Conservation (phyloP, 2,329 filamentous ascomycete species). For the Aureobasidium zeae region DNA sequence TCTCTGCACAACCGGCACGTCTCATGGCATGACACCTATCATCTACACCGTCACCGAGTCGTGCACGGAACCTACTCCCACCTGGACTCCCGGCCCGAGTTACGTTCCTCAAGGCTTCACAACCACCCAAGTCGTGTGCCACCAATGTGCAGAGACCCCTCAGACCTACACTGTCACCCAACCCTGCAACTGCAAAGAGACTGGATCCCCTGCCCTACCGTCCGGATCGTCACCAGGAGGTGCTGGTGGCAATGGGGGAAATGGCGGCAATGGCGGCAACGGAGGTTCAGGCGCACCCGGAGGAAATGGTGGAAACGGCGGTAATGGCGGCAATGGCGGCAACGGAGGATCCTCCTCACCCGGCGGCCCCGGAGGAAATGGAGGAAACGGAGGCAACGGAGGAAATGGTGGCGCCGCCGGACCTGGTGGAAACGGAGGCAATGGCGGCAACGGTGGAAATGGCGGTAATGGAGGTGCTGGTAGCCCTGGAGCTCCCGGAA, state of each 20-base stretch:
- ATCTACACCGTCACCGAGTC: slow-evolving; percentile 32
- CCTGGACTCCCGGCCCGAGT: slow-evolving; percentile 25
- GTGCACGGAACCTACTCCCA: slow-evolving; percentile 27
- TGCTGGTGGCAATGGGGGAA: slow-evolving; percentile 7
- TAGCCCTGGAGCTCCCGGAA: slow-evolving; percentile 6
- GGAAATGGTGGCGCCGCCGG: slow-evolving; percentile 13
- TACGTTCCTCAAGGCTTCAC: slow-evolving; percentile 30
- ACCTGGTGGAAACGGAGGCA: slow-evolving; percentile 1
- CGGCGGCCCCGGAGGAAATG: not conserved
- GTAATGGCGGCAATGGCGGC: slow-evolving; percentile 4
- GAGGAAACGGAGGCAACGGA: slow-evolving; percentile 14
- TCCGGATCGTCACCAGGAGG: slow-evolving; percentile 14
- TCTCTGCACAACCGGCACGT: slow-evolving; percentile 27
- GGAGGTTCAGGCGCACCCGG: slow-evolving; percentile 9
- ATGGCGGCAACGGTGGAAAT: slow-evolving; percentile 6
- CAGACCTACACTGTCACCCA: slow-evolving; percentile 28
- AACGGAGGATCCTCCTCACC: not conserved
- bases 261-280: not conserved
- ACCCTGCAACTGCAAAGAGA: slow-evolving; percentile 28
- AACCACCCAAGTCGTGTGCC: slow-evolving; percentile 27
- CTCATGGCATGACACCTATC: slow-evolving; percentile 20
- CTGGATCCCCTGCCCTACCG: slow-evolving; percentile 21
- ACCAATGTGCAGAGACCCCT: slow-evolving; percentile 25
- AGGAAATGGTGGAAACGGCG: slow-evolving; percentile 18
- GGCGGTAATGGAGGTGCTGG: not conserved